These are phyloP conservation scores for Puccinia horiana DNA, from an alignment of 1,284 basidiomycete genomes.

Conservation along the genomic window DNA sequence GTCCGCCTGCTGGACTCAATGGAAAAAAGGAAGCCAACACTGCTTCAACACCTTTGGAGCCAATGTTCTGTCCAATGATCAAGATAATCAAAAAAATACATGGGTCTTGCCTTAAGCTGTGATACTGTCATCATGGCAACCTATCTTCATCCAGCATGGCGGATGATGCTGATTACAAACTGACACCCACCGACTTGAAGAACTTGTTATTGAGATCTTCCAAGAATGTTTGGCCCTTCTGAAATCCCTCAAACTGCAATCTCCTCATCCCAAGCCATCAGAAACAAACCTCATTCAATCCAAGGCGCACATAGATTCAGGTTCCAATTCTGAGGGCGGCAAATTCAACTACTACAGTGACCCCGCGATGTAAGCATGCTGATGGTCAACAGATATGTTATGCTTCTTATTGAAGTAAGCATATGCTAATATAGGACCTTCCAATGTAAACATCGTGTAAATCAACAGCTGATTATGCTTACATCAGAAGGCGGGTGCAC, in stretches of 20 bases:
- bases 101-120: neutral
- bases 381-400: too few relatives aligned
- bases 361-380: too few relatives aligned
- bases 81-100: neutral
- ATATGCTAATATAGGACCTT: too few relatives aligned
- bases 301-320: too few relatives aligned
- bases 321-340: too few relatives aligned
- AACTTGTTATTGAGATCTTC: neutral
- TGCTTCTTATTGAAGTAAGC: too few relatives aligned
- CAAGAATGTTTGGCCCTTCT: neutral
- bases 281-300: neutral
- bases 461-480: too few relatives aligned
- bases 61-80: neutral
- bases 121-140: constrained; percentile 3
- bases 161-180: neutral
- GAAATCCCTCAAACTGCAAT: neutral
- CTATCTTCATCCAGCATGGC: neutral
- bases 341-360: too few relatives aligned
- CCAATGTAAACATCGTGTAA: too few relatives aligned
- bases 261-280: neutral
- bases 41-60: neutral
- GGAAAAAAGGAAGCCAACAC: neutral
- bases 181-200: neutral
- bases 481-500: too few relatives aligned
- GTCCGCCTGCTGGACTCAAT: neutral